Evolutionary conservation across 139 green algal genomes (phyloP).

Genomic region (Chlorella sorokiniana): DNA sequence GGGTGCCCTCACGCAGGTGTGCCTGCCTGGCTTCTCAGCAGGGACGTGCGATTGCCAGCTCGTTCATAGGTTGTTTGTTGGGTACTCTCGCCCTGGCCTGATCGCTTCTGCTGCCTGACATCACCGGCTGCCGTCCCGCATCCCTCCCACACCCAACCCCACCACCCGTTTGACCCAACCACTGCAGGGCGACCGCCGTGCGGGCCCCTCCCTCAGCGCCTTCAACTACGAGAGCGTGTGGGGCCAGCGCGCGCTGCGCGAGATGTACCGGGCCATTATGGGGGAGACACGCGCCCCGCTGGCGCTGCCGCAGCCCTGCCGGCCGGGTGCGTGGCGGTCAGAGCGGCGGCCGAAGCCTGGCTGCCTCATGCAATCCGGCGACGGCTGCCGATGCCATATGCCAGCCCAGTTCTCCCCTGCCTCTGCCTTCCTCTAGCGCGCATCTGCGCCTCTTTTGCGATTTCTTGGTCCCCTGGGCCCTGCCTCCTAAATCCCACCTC

Average conservation of each 20-base stretch:
- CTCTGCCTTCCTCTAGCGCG: too few species aligned
- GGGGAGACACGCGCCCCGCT: conserved; percentile 25
- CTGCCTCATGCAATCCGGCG: too few species aligned
- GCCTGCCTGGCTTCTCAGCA: too few species aligned
- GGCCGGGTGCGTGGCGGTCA: not conserved
- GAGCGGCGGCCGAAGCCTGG: too few species aligned
- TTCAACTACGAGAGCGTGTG: conserved; percentile 69
- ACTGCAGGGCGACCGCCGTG: conserved; percentile 56
- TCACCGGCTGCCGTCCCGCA: too few species aligned
- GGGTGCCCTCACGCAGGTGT: conserved; percentile 77
- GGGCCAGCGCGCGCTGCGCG: conserved; percentile 61
- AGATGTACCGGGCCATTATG: conserved; percentile 59
- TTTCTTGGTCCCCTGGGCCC: too few species aligned
- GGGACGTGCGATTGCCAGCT: too few species aligned
- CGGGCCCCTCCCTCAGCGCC: conserved; percentile 48
- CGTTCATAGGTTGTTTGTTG: not conserved
- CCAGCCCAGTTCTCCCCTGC: too few species aligned
- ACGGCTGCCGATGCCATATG: not conserved
- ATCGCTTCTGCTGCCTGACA: too few species aligned
- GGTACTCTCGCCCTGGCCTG: not conserved
- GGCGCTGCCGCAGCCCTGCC: conserved; percentile 33
- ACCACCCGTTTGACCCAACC: too few species aligned
- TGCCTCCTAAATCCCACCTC: too few species aligned
- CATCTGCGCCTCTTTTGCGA: too few species aligned
- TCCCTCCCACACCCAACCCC: not conserved